Evolutionary conservation across 805 yeast species (phyloP), one percentile per base, ranked within the genome.

Genomic region (Pichia ethanolica): DNA sequence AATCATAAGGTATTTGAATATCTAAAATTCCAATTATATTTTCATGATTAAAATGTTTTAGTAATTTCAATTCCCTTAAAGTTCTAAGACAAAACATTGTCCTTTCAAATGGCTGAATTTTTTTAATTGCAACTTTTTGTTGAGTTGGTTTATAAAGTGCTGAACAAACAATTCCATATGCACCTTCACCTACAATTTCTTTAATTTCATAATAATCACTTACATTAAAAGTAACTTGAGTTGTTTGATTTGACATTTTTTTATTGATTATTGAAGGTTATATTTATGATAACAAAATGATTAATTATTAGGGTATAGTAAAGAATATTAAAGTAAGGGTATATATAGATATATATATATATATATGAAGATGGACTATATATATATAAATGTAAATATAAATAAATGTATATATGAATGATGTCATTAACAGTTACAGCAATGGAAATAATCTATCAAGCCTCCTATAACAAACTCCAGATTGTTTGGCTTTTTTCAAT

Each of bases 181-280:
- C 97, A 20, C 98, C 98, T 66, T 89, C 96, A 8, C 98, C 98
- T 2, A 91, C 82, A 13, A 91, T 78, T 56, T 87, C 89, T 46
- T 83, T 73, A 43, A 91, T 81, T 65, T 89, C 89, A 66, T 90
- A 91, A 61, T 87, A 89, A 53, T 85, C 86, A 32, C 90, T 82
- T 30, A 91, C 91, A 64, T 89, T 88, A 73, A 91, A 91, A n/a
- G 79, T 64, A 36, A 67, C 64, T 47, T 63, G 67, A 1, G 67
- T 20, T 20, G 20, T 61, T 42, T 58, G 65, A 26, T 42, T 38
- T 12, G 48, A 34, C 50, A 44, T 40, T 12, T 39, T 7, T 3
- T n/a, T 35, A 10, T 26, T 27, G 12, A 7, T 14, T 20, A 20
- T 20, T 20, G 20, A 20, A 20, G 20, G 3, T 2, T 20, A 20